Evolutionary conservation across 768 basidiomycete genomes (phyloP), one percentile per base, ranked within the genome.

Genomic region (Cystobasidium onofrii): DNA sequence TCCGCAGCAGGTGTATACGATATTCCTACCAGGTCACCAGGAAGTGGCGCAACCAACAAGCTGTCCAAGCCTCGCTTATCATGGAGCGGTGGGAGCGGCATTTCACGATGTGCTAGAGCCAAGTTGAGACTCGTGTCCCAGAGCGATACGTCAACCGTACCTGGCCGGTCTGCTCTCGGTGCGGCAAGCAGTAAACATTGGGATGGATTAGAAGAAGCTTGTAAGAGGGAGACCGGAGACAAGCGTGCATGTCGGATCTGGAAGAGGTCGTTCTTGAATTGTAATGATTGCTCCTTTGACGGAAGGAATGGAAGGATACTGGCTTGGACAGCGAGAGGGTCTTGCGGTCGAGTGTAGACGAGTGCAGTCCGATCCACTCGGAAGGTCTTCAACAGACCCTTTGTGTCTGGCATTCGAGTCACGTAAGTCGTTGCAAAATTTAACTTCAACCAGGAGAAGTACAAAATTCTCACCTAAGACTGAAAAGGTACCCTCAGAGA

Each of bases 111-210:
- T 39, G 69, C 69, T 9, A 71, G 18, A 17, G 54, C 44, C 9
- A 71, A 17, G n/a, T 27, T 20, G 4, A 57, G 39, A 29, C 25
- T 55, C n/a, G 39, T 44, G 34, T 71, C 69, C 50, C 50, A 71
- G 3, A 64, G 34, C 17, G 63, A 64, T 25, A 46, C 31, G 18
- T 39, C 63, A 23, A 60, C 4, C 13, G 33, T 15, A 13, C 33
- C 33, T 12, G 57, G 33, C 20, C 29, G 57, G 25, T 29, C 29
- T 29, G 27, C 10, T 2, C 33, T 12, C 15, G 57, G 57, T 23
- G 27, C 57, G 27, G 33, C 57, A 13, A 60, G 57, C 23, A 60
- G 12, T 13, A 60, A 15, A 20, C 57, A 60, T 9, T 60, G 25
- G 6, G 25, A 29, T 27, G 57, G 57, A 27, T 12, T 15, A 20